These are phyloP conservation scores for Talaromyces pinophilus DNA, from an alignment of 2,329 filamentous ascomycete genomes.

Conservation along the genomic window DNA sequence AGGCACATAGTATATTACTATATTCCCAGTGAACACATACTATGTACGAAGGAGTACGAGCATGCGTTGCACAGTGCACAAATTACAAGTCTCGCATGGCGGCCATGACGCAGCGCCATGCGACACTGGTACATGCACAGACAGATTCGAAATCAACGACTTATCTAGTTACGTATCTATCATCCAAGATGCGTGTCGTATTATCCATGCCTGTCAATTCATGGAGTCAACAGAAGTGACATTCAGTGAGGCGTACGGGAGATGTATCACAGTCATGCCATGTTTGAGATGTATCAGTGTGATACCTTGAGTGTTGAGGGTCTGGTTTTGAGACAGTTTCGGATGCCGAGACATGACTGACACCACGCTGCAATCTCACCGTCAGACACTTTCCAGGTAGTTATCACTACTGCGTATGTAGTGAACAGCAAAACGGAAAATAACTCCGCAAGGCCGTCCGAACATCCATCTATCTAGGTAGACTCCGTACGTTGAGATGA, in stretches of 20 bases:
- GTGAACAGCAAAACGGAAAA: neutral
- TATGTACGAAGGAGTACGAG: neutral
- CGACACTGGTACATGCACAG: neutral
- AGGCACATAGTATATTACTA: too few species aligned
- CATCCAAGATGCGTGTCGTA: neutral
- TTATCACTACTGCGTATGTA: neutral
- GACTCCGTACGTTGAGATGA: neutral
- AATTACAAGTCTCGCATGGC: neutral
- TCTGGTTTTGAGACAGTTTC: constrained; percentile 1
- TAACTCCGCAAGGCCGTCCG: neutral
- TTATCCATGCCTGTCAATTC: neutral
- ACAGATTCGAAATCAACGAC: neutral
- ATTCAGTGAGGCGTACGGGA: neutral
- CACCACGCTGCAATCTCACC: neutral
- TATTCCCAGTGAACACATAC: too few species aligned
- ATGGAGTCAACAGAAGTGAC: neutral
- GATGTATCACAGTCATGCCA: constrained; percentile 2
- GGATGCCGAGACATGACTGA: neutral
- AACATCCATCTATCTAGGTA: neutral
- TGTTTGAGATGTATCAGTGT: constrained; percentile 10
- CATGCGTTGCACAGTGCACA: neutral
- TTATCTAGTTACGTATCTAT: neutral
- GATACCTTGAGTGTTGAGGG: constrained; percentile 10
- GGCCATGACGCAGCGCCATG: constrained; percentile 6
- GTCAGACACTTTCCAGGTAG: neutral